These are phyloP conservation scores for Cercospora zeae-maydis DNA, from an alignment of 2,329 filamentous ascomycete genomes.

Conservation along the genomic window DNA sequence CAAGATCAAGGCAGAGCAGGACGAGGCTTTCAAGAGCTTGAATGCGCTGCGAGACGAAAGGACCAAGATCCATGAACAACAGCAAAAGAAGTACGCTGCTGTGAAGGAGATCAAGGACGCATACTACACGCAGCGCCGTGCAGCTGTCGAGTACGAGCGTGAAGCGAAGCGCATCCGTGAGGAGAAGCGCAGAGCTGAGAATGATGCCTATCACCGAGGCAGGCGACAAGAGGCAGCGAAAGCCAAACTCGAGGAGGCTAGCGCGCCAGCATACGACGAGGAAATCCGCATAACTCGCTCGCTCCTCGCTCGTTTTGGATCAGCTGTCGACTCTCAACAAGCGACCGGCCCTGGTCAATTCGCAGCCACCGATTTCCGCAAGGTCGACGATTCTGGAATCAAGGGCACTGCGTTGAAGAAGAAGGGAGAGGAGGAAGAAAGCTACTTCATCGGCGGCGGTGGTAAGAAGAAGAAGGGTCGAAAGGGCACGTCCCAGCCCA, in stretches of 20 bases:
- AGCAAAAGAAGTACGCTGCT: slow-evolving; percentile 78
- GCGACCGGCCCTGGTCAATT: slow-evolving; percentile 62
- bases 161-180: slow-evolving; percentile 72
- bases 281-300: slow-evolving; percentile 87
- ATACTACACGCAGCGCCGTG: slow-evolving; percentile 77
- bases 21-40: slow-evolving; percentile 83
- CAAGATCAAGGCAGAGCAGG: slow-evolving; percentile 84
- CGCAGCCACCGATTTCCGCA: slow-evolving; percentile 74
- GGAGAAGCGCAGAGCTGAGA: slow-evolving; percentile 78
- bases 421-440: slow-evolving; percentile 74
- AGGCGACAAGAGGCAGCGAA: slow-evolving; percentile 73
- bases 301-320: slow-evolving; percentile 86
- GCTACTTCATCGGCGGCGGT: slow-evolving; percentile 70
- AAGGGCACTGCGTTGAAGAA: slow-evolving; percentile 85
- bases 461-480: slow-evolving; percentile 80
- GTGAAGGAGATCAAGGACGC: slow-evolving; percentile 87
- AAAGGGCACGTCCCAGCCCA: slow-evolving; percentile 70
- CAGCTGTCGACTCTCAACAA: slow-evolving; percentile 61
- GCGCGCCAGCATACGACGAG: slow-evolving; percentile 82
- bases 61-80: slow-evolving; percentile 75
- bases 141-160: slow-evolving; percentile 77
- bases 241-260: slow-evolving; percentile 74
- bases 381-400: slow-evolving; percentile 75
- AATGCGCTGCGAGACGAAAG: slow-evolving; percentile 81
- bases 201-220: slow-evolving; percentile 67